These are phyloP conservation scores for Syzygium jambos DNA, from an alignment of 345 rosid species.

Conservation along the genomic window DNA sequence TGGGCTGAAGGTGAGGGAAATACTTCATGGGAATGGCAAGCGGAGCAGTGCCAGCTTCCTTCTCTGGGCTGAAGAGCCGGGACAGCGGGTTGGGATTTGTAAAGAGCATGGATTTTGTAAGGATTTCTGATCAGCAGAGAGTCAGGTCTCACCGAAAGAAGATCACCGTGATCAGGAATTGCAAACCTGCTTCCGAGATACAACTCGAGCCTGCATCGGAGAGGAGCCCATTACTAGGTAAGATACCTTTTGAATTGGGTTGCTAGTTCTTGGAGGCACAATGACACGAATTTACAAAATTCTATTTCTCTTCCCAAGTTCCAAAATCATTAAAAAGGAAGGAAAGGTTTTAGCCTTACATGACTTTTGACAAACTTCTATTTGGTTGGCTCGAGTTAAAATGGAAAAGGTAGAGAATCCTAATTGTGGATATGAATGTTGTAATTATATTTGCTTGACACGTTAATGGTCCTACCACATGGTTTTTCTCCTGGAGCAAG, in stretches of 20 bases:
- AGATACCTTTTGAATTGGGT: neutral
- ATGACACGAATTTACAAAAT: neutral
- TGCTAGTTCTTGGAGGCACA: neutral
- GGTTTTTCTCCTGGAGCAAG: neutral
- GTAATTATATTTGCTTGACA: neutral
- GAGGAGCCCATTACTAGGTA: constrained; percentile 88
- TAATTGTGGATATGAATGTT: neutral
- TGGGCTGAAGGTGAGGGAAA: constrained; percentile 7
- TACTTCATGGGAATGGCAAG: constrained; percentile 46
- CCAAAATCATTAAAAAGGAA: neutral
- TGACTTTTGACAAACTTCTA: neutral
- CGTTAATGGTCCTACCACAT: neutral
- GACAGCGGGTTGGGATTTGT: constrained; percentile 53
- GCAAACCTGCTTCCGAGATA: constrained; percentile 49
- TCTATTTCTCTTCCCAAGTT: neutral
- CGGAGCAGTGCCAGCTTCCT: constrained; percentile 61
- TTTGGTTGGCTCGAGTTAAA: neutral
- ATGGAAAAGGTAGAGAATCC: neutral
- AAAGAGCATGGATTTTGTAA: constrained; percentile 52
- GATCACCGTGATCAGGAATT: constrained; percentile 46
- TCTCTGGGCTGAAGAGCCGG: constrained; percentile 50
- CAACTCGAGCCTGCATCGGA: constrained; percentile 81
- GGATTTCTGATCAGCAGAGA: constrained; percentile 51
- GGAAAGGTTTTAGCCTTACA: neutral
- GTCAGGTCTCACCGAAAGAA: constrained; percentile 36